A percentile compares a stretch with the other conserved stretches of the same genome.
Evolutionary conservation across 164 flowering plant species (phyloP).

Genomic region (Annona squamosa): DNA sequence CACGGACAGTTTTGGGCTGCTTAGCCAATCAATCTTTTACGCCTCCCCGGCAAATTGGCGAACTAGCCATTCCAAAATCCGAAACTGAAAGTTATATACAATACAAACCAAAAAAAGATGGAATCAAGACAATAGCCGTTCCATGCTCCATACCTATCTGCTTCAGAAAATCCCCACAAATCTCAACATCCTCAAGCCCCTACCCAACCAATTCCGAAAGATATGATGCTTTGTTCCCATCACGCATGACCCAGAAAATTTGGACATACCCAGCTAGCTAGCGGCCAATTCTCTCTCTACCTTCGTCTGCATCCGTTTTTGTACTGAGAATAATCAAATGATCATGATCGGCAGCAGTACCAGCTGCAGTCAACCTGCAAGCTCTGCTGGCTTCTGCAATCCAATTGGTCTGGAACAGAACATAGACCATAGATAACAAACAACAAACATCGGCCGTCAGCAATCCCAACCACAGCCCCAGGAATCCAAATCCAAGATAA

Average conservation of each 20-base stretch:
- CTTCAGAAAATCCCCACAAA: background rate
- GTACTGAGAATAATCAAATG: background rate
- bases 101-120: background rate
- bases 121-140: background rate
- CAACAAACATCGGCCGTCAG: constrained; percentile 62
- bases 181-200: background rate
- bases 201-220: background rate
- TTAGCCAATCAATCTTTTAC: too few relatives aligned
- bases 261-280: background rate
- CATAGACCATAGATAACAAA: constrained; percentile 42
- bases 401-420: constrained; percentile 55
- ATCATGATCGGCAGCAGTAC: background rate
- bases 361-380: constrained; percentile 31
- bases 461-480: constrained; percentile 68
- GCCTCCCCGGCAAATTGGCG: background rate
- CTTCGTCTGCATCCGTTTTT: background rate
- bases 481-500: constrained; percentile 38
- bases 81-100: background rate
- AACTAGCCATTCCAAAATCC: background rate
- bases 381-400: constrained; percentile 44
- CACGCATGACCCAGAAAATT: background rate
- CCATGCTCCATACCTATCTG: too few relatives aligned
- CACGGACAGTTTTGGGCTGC: too few relatives aligned
- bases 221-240: background rate
- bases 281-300: background rate